Evolutionary conservation across 1,284 basidiomycete genomes (phyloP).

Genomic region (Rhodofomes roseus): DNA sequence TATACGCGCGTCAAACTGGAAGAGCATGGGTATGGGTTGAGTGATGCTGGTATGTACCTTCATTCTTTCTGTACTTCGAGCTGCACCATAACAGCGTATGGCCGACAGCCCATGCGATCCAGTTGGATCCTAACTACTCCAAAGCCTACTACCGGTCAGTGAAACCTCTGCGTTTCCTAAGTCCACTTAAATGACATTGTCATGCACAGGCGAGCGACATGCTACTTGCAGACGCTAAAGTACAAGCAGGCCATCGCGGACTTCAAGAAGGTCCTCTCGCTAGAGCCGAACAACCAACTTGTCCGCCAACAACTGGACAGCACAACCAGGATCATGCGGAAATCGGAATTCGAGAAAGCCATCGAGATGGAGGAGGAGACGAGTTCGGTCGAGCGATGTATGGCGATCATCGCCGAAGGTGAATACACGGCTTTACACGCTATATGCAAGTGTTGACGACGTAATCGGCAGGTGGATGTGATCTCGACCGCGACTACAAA

Average conservation of each 20-base stretch:
- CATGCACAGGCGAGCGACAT: conserved; percentile 77
- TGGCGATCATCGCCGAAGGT: conserved; percentile 81
- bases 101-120: conserved; percentile 74
- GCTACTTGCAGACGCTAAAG: conserved; percentile 86
- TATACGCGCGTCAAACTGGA: conserved; percentile 77
- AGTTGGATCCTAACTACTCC: conserved; percentile 85
- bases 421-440: not conserved
- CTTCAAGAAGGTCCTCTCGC: conserved; percentile 80
- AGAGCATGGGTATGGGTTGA: conserved; percentile 80
- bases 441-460: not conserved
- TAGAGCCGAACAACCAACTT: conserved; percentile 86
- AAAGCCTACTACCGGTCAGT: conserved; percentile 85
- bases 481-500: conserved; percentile 64
- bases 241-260: conserved; percentile 83
- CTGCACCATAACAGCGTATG: not conserved
- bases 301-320: conserved; percentile 82
- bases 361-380: conserved; percentile 89
- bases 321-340: conserved; percentile 87
- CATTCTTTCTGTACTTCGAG: not conserved
- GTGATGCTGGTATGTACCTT: conserved; percentile 57
- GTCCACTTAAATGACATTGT: not conserved
- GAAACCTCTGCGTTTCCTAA: conserved; percentile 1
- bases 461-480: conserved; percentile 58
- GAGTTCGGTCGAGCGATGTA: conserved; percentile 66
- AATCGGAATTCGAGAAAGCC: conserved; percentile 89